Evolutionary conservation across 2,329 filamentous ascomycete genomes (phyloP).

Genomic region (Curvularia verruculosa): DNA sequence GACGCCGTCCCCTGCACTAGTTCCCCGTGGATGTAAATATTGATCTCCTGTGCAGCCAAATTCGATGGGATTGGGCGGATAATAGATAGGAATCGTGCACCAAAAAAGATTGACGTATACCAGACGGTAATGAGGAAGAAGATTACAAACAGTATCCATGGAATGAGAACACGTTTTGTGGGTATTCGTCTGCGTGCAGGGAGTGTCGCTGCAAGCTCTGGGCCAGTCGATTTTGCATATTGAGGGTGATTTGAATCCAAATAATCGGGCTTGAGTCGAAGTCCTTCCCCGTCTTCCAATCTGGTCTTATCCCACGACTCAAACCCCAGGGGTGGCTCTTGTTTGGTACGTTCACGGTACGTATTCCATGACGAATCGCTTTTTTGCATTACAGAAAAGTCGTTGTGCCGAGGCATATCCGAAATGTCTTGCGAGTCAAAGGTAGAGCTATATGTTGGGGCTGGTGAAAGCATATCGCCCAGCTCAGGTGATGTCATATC

Average conservation of each 20-base stretch:
- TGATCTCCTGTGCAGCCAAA: constrained; percentile 20
- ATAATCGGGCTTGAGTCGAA: constrained; percentile 15
- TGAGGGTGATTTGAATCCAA: constrained; percentile 17
- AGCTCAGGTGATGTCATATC: constrained; percentile 23
- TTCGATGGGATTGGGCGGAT: constrained; percentile 15
- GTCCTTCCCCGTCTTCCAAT: not conserved
- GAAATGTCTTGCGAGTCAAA: constrained; percentile 10
- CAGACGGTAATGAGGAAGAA: constrained; percentile 33
- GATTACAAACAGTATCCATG: constrained; percentile 33
- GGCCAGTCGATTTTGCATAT: constrained; percentile 7
- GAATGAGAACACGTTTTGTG: constrained; percentile 21
- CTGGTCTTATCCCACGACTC: not conserved
- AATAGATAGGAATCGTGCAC: constrained; percentile 23
- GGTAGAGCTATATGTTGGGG: constrained; percentile 33
- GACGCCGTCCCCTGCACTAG: constrained; percentile 1
- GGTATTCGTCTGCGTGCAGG: constrained; percentile 11
- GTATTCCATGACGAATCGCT: constrained; percentile 1
- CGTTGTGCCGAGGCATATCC: constrained; percentile 3
- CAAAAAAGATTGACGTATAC: constrained; percentile 31
- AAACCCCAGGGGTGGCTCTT: constrained; percentile 1
- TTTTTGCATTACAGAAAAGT: not conserved
- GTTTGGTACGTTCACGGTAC: constrained; percentile 2
- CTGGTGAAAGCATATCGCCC: constrained; percentile 23
- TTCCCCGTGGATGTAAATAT: constrained; percentile 26
- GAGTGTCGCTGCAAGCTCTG: constrained; percentile 4